Base-by-base conservation (phyloP, 495 filamentous ascomycete species). In the Penicillium chermesinum region DNA sequence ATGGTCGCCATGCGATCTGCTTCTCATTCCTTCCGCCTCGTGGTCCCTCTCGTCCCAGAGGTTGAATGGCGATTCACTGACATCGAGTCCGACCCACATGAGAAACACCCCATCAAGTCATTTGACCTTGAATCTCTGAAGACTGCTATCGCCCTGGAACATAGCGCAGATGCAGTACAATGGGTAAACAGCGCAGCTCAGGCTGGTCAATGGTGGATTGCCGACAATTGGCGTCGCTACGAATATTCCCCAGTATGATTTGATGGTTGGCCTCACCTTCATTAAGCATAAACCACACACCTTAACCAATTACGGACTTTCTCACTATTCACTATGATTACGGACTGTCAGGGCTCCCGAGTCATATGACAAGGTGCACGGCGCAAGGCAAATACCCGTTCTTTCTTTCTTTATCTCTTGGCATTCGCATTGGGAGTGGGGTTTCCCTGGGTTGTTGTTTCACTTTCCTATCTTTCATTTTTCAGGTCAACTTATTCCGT, bases 1-100 rank as follows among this genome's bases (percentile, higher is more conserved):
- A 53, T 69, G 49, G 51, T 76, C 16, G 62, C 62, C 27, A 62
- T 73, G 37, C 63, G 64, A 4, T 71, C 69, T 6, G 67, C 72
- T 4, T 60, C 58, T 2, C 51, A 59, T 8, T 61, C 66, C 3
- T 74, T 63, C 47, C 58, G 72, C 4, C 60, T 76, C 1, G 60
- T 73, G 17, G 40, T 74, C 9, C 72, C 72, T 0, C 54, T 76
- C 13, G 66, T 64, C 20, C 58, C 62, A 13, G 61, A 66, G 9
- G 64, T 64, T 8, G 65, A 65, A 25, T 73, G 66, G 22, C 58
- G 55, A 14, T 76, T 74, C 43, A 67, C 64, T 0, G 50, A 73
- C 22, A 41, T 63, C 7, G 54, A 49, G 3, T 48, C 27, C 6
- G 72, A 76, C 40, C 70, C 67, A 1, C 54, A 62, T 14, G 72